A percentile compares a stretch with the other conserved stretches of the same genome.
Conservation (phyloP, 176 grass and related monocot species). For the Zoysia pacifica region DNA sequence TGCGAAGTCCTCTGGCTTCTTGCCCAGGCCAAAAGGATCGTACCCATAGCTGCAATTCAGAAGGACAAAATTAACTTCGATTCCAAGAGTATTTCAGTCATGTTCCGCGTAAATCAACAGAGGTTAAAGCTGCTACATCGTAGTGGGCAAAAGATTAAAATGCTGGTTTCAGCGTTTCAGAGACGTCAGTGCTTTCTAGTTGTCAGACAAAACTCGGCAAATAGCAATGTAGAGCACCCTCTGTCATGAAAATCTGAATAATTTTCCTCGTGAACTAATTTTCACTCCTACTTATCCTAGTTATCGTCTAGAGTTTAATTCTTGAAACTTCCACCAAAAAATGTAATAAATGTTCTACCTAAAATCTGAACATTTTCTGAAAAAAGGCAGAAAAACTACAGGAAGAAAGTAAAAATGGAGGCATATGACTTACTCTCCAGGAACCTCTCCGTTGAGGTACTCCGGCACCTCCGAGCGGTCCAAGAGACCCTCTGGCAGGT, state of each 20-base stretch:
- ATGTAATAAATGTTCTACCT: neutral
- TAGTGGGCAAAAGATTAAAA: neutral
- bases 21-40: slow-evolving; percentile 92
- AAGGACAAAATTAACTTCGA: neutral
- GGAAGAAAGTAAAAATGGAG: neutral
- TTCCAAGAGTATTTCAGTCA: neutral
- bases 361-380: neutral
- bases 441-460: slow-evolving; percentile 90
- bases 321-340: neutral
- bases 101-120: neutral
- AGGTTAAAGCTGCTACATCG: neutral
- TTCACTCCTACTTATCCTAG: neutral
- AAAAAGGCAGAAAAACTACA: neutral
- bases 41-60: slow-evolving; percentile 81
- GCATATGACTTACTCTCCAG: slow-evolving; percentile 82
- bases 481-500: slow-evolving; percentile 81
- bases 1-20: slow-evolving; percentile 93
- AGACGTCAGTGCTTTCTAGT: neutral
- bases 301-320: neutral
- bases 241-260: neutral
- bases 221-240: neutral
- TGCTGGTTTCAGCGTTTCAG: neutral
- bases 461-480: slow-evolving; percentile 86
- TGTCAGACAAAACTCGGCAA: neutral
- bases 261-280: neutral